Evolutionary conservation across 1,284 basidiomycete genomes (phyloP).

Genomic region (Melampsora americana): DNA sequence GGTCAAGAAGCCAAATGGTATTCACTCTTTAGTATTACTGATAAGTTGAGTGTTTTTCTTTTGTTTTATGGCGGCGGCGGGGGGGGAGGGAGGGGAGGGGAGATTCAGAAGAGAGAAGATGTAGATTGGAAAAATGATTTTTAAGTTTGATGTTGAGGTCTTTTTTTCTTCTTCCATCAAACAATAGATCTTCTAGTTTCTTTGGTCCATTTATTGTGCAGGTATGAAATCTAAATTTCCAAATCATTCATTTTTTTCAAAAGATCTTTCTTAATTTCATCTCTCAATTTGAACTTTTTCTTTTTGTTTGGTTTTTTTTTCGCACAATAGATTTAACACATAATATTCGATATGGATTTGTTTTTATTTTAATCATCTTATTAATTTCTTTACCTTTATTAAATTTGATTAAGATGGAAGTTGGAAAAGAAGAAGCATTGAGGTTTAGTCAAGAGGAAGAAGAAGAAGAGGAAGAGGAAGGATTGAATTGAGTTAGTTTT

Average conservation of each 20-base stretch:
- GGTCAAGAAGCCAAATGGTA: constrained; percentile 75
- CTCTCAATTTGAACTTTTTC: no score
- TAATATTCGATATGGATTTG: constrained; percentile 81
- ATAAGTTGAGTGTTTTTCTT: constrained; percentile 61
- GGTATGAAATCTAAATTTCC: constrained; percentile 67
- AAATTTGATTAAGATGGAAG: constrained; percentile 13
- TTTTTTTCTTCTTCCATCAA: no score
- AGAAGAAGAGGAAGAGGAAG: no score
- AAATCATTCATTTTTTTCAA: not conserved
- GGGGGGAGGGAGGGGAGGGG: no score
- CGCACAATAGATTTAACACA: constrained; percentile 25
- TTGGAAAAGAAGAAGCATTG: constrained; percentile 32
- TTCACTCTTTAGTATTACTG: constrained; percentile 79
- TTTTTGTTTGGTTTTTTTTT: constrained; percentile 16
- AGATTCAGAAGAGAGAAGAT: no score
- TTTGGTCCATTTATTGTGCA: constrained; percentile 75
- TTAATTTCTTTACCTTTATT: constrained; percentile 74
- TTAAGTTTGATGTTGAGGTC: not conserved
- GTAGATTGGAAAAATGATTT: not conserved
- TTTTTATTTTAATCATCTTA: constrained; percentile 77
- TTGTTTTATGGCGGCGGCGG: not conserved
- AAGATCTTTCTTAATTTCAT: no score
- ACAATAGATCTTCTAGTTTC: constrained; percentile 71
- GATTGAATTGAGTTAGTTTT: no score
- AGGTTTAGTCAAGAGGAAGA: no score